These are phyloP conservation scores for Pestalotiopsis sp. DNA, from an alignment of 2,329 filamentous ascomycete genomes.

Conservation along the genomic window DNA sequence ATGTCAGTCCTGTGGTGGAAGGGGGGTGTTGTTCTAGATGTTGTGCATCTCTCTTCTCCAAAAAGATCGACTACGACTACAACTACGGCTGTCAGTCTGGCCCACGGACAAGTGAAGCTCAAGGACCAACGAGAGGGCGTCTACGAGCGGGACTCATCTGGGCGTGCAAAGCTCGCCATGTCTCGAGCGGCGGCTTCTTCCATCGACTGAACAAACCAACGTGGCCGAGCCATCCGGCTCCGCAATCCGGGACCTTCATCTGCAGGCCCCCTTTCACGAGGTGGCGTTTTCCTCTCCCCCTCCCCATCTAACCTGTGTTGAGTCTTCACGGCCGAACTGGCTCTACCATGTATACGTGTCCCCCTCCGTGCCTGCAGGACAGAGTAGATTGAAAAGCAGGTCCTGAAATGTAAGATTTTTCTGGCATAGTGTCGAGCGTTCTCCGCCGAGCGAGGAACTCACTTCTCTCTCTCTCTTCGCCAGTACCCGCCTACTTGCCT, in stretches of 20 bases:
- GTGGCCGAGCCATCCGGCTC: neutral
- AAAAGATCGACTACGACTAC: neutral
- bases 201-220: neutral
- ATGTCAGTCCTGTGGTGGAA: neutral
- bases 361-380: neutral
- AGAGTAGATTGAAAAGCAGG: neutral
- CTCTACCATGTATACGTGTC: neutral
- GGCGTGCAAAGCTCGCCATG: neutral
- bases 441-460: neutral
- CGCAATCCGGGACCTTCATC: neutral
- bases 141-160: neutral
- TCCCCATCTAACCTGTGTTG: neutral
- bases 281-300: neutral
- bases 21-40: neutral
- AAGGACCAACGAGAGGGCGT: neutral
- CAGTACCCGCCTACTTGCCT: constrained; percentile 9
- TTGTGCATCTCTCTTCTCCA: neutral
- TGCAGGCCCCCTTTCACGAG: neutral
- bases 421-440: too few relatives aligned
- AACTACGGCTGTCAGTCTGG: neutral
- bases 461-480: neutral
- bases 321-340: neutral
- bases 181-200: neutral
- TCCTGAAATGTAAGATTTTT: neutral
- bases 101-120: neutral